Evolutionary conservation across 257 asterid genomes (phyloP).

Genomic region (Fraxinus americana): DNA sequence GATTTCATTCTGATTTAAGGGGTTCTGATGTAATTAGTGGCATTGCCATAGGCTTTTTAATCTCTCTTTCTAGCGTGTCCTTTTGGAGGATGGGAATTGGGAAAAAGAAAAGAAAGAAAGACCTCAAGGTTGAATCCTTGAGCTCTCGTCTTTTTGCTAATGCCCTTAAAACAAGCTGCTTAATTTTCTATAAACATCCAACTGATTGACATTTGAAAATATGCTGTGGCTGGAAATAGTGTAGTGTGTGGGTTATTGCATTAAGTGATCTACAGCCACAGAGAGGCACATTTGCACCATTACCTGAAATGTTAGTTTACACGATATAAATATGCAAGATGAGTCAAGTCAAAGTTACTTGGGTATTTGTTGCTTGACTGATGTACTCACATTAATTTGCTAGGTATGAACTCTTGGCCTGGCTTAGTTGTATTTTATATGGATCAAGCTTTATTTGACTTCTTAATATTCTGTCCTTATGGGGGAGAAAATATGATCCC

Average conservation of each 20-base stretch:
- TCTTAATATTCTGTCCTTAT: not conserved
- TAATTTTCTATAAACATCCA: not conserved
- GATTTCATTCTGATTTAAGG: constrained; percentile 4
- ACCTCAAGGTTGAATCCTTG: constrained; percentile 24
- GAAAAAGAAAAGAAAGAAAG: not conserved
- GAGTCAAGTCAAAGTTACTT: not conserved
- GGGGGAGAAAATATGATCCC: not conserved
- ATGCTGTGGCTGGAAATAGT: not conserved
- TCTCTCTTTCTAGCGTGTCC: not conserved
- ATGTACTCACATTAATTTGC: not conserved
- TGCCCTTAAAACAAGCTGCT: not conserved
- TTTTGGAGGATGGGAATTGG: not conserved
- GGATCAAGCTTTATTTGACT: not conserved
- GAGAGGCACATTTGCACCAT: not conserved
- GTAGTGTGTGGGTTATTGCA: not conserved
- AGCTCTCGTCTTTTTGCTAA: not conserved
- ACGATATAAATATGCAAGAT: not conserved
- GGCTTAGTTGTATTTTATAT: not conserved
- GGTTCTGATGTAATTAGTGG: constrained; percentile 9
- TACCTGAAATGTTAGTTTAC: not conserved
- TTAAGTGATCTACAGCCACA: not conserved
- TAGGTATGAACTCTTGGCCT: not conserved
- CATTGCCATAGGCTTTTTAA: constrained; percentile 13
- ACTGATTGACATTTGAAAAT: not conserved
- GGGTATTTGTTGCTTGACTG: not conserved